These are phyloP conservation scores for Venturia asperata DNA, from an alignment of 2,329 filamentous ascomycete species.

Conservation along the genomic window DNA sequence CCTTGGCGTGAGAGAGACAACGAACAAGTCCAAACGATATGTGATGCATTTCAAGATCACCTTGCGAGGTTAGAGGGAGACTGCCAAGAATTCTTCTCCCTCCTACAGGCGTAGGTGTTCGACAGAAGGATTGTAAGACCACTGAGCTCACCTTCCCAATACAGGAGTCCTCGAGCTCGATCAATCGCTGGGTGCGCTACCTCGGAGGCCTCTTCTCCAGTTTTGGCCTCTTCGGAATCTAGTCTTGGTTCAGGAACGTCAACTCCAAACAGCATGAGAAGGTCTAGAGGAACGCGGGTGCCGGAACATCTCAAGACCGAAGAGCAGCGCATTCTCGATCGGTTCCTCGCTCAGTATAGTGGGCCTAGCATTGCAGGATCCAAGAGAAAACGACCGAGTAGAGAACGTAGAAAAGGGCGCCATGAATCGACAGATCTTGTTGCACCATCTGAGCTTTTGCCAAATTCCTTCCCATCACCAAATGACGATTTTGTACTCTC, in stretches of 20 bases:
- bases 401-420: not conserved
- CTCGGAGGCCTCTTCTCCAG: not conserved
- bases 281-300: not conserved
- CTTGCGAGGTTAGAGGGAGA: not conserved
- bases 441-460: not conserved
- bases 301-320: slow-evolving; percentile 12
- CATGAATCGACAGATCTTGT: not conserved
- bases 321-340: slow-evolving; percentile 15
- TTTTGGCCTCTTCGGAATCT: not conserved
- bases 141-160: not conserved
- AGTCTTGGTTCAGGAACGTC: not conserved
- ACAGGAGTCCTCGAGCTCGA: slow-evolving; percentile 7
- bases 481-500: not conserved
- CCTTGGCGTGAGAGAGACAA: slow-evolving; percentile 13
- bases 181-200: not conserved
- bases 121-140: not conserved
- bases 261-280: not conserved
- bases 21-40: not conserved
- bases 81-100: slow-evolving; percentile 9
- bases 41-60: not conserved
- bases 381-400: slow-evolving; percentile 16
- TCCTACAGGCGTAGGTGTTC: not conserved
- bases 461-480: not conserved
- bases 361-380: not conserved
- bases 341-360: slow-evolving; percentile 12